phyloP scores from a whole-genome alignment of 805 yeast species.

The Maudiozyma barnettii region DNA sequence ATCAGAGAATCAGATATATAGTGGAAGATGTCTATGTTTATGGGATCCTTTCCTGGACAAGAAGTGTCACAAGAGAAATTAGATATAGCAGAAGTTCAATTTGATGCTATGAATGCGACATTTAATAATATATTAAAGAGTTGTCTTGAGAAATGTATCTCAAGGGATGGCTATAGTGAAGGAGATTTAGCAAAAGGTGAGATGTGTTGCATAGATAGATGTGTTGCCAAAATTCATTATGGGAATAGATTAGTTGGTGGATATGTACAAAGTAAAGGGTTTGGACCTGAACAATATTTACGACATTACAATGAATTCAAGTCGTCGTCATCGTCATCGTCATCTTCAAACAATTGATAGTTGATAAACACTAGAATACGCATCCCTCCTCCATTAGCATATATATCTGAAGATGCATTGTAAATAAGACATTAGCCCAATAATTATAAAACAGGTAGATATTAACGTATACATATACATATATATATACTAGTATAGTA shows the following conservation, averaged over 20 bases:
- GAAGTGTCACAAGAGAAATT: slow-evolving; percentile 53
- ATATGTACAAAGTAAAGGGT: slow-evolving; percentile 35
- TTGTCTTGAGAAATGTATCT: slow-evolving; percentile 72
- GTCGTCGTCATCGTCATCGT: neutral
- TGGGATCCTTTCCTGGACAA: slow-evolving; percentile 36
- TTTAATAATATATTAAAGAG: slow-evolving; percentile 45
- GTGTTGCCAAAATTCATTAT: slow-evolving; percentile 73
- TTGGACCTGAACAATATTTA: slow-evolving; percentile 40
- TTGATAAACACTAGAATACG: no score
- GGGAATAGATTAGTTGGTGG: slow-evolving; percentile 59
- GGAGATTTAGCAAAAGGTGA: slow-evolving; percentile 81
- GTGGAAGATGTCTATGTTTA: slow-evolving; percentile 50
- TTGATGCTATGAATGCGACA: slow-evolving; percentile 50
- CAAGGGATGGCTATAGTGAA: slow-evolving; percentile 71
- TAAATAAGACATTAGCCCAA: no score
- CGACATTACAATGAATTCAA: slow-evolving; percentile 17
- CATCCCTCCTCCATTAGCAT: no score
- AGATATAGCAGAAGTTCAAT: slow-evolving; percentile 58
- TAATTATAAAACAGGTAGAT: no score
- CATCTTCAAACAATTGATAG: no score
- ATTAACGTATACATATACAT: no score
- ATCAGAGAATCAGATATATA: neutral
- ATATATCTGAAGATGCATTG: no score
- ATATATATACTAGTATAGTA: no score
- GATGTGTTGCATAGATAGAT: slow-evolving; percentile 69